phyloP scores from a whole-genome alignment of 192 early-diverging fungal genomes.

The Coemansia sp. region DNA sequence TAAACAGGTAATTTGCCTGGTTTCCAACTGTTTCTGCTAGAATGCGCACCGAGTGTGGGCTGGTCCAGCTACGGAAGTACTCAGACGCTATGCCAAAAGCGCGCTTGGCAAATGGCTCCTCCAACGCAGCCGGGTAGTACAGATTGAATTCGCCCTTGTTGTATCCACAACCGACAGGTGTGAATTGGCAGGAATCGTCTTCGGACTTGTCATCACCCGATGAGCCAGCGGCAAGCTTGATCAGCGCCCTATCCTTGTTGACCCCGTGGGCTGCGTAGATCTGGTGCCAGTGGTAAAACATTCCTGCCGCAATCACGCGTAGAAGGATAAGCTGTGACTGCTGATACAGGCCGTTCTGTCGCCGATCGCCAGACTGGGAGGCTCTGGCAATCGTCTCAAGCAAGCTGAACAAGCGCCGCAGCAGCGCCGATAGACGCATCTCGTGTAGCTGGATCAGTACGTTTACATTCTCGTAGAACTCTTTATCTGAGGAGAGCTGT shows the following conservation, averaged over 20 bases:
- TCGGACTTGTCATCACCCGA: conserved; percentile 22
- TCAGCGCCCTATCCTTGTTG: conserved; percentile 38
- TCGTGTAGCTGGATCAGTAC: conserved; percentile 77
- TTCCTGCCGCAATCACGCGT: conserved; percentile 78
- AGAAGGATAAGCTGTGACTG: conserved; percentile 88
- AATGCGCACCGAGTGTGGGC: conserved; percentile 43
- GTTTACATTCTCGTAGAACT: conserved; percentile 76
- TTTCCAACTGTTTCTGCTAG: conserved; percentile 44
- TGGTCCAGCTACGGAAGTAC: conserved; percentile 49
- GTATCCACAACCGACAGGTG: conserved; percentile 24
- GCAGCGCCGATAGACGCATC: conserved; percentile 69
- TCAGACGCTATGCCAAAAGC: conserved; percentile 44
- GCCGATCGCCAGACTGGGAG: conserved; percentile 27
- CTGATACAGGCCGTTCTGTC: conserved; percentile 58
- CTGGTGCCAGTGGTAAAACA: conserved; percentile 84
- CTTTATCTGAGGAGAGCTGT: conserved; percentile 69
- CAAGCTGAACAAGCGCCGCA: conserved; percentile 65
- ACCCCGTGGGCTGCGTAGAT: conserved; percentile 52
- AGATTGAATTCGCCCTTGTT: conserved; percentile 42
- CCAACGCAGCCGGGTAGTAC: conserved; percentile 46
- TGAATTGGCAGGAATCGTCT: conserved; percentile 17
- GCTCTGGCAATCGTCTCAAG: conserved; percentile 77
- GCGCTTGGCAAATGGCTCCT: conserved; percentile 56
- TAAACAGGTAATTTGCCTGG: conserved; percentile 47
- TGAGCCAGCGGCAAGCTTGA: conserved; percentile 13